phyloP scores from a whole-genome alignment of 75 land plant species.

The Pinus albicaulis region DNA sequence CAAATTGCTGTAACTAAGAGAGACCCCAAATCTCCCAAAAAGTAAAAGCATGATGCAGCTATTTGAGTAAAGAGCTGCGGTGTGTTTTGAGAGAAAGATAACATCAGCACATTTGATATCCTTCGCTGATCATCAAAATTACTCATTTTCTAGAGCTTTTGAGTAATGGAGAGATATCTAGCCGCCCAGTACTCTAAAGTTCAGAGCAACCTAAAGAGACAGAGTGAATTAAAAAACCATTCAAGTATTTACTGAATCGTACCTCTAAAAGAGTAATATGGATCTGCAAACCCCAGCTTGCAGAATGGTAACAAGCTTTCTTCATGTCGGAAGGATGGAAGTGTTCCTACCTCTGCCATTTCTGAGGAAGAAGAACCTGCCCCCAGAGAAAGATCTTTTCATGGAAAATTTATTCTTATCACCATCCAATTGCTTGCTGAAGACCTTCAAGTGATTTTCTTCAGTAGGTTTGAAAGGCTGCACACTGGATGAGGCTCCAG shows the following conservation, averaged over 20 bases:
- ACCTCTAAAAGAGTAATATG: slow-evolving; percentile 6
- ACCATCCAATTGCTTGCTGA: slow-evolving; percentile 5
- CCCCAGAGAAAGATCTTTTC: slow-evolving; percentile 12
- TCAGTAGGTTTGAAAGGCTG: background rate
- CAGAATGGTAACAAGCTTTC: background rate
- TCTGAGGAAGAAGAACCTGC: slow-evolving; percentile 1
- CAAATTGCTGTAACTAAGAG: slow-evolving; percentile 3
- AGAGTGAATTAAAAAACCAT: background rate
- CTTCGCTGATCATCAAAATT: no score
- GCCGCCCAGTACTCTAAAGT: background rate
- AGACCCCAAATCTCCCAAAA: background rate
- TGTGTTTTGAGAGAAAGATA: background rate
- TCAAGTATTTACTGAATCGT: background rate
- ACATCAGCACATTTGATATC: background rate
- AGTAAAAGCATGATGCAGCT: background rate
- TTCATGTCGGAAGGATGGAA: slow-evolving; percentile 8
- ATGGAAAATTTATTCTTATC: slow-evolving; percentile 4
- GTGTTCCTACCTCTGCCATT: slow-evolving; percentile 5
- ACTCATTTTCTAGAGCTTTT: no score
- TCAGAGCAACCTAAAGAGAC: background rate
- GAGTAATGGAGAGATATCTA: background rate
- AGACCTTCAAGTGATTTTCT: background rate
- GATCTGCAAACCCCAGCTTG: background rate
- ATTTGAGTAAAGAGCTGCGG: background rate
- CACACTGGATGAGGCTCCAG: slow-evolving; percentile 8